These are phyloP conservation scores for Halenospora varia DNA, from an alignment of 495 filamentous ascomycete species.

Conservation along the genomic window DNA sequence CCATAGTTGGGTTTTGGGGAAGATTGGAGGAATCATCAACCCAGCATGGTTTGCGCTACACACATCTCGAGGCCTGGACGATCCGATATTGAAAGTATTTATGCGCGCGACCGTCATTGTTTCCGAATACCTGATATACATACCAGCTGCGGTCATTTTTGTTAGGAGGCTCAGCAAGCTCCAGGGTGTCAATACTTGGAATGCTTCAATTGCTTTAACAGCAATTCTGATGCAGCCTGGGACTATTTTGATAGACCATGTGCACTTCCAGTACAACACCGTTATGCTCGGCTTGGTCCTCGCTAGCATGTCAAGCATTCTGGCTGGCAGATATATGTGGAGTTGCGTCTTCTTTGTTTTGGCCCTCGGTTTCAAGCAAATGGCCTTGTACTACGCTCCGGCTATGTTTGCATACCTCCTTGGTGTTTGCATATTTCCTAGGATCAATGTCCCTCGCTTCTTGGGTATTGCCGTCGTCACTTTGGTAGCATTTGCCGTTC, in stretches of 20 bases:
- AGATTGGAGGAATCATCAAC: constrained; percentile 74
- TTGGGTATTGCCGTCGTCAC: constrained; percentile 72
- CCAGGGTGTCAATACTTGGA: constrained; percentile 68
- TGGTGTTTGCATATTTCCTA: constrained; percentile 75
- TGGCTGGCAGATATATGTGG: constrained; percentile 83
- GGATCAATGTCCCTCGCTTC: constrained; percentile 63
- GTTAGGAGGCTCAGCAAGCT: constrained; percentile 71
- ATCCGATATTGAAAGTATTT: constrained; percentile 78
- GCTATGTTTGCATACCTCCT: constrained; percentile 88
- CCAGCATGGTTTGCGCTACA: constrained; percentile 87
- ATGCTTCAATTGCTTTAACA: constrained; percentile 75
- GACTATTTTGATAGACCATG: constrained; percentile 90
- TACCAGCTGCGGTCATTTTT: constrained; percentile 82
- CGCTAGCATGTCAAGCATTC: constrained; percentile 81
- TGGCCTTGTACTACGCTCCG: constrained; percentile 96
- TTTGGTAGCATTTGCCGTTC: constrained; percentile 63
- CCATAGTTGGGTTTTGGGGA: constrained; percentile 91
- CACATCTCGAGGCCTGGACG: constrained; percentile 75
- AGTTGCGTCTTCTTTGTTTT: constrained; percentile 90
- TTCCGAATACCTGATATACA: constrained; percentile 85
- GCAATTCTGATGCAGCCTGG: constrained; percentile 91
- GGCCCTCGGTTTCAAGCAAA: constrained; percentile 93
- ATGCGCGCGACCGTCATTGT: constrained; percentile 89
- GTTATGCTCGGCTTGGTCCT: constrained; percentile 92
- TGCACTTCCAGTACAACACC: constrained; percentile 99